Conservation (phyloP, 1,284 basidiomycete species). For the Pisolithus thermaeus region DNA sequence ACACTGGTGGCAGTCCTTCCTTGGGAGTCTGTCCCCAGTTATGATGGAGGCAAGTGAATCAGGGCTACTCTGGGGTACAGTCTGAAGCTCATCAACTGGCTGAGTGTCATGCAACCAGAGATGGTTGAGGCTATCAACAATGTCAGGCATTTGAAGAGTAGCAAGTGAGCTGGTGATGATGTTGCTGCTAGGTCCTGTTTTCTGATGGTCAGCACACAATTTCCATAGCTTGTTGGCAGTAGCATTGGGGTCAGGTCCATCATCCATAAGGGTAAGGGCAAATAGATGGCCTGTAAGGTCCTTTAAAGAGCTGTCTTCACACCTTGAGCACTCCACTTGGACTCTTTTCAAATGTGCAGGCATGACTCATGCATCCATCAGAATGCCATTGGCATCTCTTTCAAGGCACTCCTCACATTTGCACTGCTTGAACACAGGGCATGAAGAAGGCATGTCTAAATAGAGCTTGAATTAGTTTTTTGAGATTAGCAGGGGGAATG, state of each 20-base stretch:
- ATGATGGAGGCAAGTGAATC: not conserved
- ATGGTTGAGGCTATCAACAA: not conserved
- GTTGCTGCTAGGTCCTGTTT: not conserved
- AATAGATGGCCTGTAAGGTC: conserved; percentile 1
- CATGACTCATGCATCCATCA: not conserved
- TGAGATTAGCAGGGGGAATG: no score
- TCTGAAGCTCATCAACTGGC: not conserved
- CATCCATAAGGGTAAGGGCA: not conserved
- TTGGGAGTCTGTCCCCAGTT: not conserved
- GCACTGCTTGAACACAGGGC: not conserved
- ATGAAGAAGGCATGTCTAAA: not conserved
- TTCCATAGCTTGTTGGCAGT: conserved; percentile 1
- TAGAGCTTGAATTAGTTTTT: no score
- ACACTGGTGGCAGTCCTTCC: not conserved
- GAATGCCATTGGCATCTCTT: not conserved
- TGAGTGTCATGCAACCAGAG: not conserved
- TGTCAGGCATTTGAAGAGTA: not conserved
- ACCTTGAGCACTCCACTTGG: not conserved
- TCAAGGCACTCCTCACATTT: not conserved
- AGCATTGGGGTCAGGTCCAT: not conserved
- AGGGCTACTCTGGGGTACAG: no score
- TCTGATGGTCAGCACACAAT: not conserved
- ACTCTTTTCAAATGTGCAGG: not conserved
- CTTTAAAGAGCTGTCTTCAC: not conserved
- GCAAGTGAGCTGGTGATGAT: not conserved